Conservation (phyloP, 2,329 filamentous ascomycete species). For the Fusarium multiceps region DNA sequence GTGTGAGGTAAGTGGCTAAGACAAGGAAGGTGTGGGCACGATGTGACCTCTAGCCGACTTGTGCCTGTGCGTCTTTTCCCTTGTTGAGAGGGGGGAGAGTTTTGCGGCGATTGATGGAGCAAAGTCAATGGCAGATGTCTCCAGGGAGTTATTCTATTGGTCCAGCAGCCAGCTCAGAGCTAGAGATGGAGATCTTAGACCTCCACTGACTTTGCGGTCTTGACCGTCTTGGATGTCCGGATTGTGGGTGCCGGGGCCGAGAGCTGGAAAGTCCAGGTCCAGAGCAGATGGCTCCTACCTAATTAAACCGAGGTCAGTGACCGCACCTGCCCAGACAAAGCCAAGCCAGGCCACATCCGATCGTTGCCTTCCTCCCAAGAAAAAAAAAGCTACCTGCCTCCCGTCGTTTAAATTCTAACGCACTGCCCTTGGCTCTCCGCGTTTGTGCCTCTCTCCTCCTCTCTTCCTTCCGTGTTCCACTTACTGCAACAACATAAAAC, state of each 20-base stretch:
- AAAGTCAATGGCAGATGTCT: constrained; percentile 31
- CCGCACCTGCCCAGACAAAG: constrained; percentile 38
- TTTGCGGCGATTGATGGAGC: constrained; percentile 20
- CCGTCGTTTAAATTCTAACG: constrained; percentile 38
- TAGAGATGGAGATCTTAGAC: constrained; percentile 16
- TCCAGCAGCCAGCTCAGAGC: not conserved
- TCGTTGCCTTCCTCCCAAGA: constrained; percentile 34
- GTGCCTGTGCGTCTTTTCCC: constrained; percentile 39
- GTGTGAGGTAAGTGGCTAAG: constrained; percentile 38
- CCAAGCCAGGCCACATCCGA: constrained; percentile 41
- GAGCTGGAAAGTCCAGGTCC: not conserved
- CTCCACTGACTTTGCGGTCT: not conserved
- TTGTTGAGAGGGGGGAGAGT: constrained; percentile 31
- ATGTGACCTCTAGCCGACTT: constrained; percentile 33
- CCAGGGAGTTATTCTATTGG: constrained; percentile 21
- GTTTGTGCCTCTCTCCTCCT: constrained; percentile 2
- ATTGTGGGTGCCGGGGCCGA: constrained; percentile 41
- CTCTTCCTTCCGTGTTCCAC: constrained; percentile 24
- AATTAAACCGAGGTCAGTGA: constrained; percentile 46
- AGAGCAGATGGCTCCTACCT: constrained; percentile 12
- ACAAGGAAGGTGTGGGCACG: constrained; percentile 31
- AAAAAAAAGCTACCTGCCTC: constrained; percentile 20
- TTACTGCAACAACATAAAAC: constrained; percentile 34
- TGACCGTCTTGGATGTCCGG: constrained; percentile 18
- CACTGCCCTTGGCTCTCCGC: constrained; percentile 32